These are phyloP conservation scores for Elymus sibiricus DNA, from an alignment of 176 grass and related monocot genomes.

Conservation along the genomic window DNA sequence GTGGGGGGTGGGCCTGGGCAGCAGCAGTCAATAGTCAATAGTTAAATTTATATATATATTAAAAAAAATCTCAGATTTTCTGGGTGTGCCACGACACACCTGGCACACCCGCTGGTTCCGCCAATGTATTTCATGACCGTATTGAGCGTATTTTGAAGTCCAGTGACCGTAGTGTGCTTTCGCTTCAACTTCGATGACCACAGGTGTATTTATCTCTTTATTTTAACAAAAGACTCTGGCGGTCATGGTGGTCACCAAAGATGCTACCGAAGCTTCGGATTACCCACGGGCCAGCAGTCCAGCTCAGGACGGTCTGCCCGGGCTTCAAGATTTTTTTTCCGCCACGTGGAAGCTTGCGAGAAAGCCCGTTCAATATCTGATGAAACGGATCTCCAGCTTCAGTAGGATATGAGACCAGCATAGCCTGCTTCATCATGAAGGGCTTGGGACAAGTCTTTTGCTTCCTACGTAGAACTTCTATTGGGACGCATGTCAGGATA, in stretches of 20 bases:
- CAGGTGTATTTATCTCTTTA: too few relatives aligned
- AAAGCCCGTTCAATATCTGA: slow-evolving; percentile 66
- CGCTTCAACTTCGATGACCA: too few relatives aligned
- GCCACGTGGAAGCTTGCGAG: slow-evolving; percentile 62
- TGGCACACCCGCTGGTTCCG: too few relatives aligned
- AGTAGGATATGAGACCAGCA: slow-evolving; percentile 54
- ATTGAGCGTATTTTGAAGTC: too few relatives aligned
- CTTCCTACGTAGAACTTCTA: slow-evolving; percentile 68
- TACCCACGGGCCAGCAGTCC: slow-evolving; percentile 53
- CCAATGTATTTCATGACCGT: too few relatives aligned
- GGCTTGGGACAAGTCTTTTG: slow-evolving; percentile 62
- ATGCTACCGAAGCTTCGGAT: slow-evolving; percentile 71
- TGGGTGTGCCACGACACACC: too few relatives aligned
- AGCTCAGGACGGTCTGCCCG: too few relatives aligned
- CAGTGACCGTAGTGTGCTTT: too few relatives aligned
- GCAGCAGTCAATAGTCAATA: too few relatives aligned
- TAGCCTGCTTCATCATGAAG: slow-evolving; percentile 55
- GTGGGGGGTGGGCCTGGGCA: too few relatives aligned
- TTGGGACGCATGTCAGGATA: slow-evolving; percentile 61
- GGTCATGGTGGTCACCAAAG: not conserved
- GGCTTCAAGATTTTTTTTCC: slow-evolving; percentile 18
- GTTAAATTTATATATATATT: too few relatives aligned
- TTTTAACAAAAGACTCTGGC: not conserved
- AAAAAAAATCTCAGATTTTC: too few relatives aligned
- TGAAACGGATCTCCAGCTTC: slow-evolving; percentile 75